phyloP scores from a whole-genome alignment of 192 early-diverging fungal genomes.

The Coemansia sp. region DNA sequence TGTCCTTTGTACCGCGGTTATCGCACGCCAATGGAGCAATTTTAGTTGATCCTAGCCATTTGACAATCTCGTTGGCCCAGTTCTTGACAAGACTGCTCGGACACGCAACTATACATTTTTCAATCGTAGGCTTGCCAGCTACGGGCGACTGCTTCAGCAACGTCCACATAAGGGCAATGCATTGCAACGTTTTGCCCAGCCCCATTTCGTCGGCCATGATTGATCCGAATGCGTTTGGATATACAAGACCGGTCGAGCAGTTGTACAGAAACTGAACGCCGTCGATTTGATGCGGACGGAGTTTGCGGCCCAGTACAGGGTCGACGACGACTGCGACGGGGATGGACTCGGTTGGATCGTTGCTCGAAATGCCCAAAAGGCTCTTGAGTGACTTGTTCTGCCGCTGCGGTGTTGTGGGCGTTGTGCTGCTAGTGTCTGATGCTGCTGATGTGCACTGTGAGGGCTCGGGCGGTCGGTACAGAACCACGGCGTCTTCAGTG shows the following conservation, averaged over 20 bases:
- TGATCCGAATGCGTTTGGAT: constrained; percentile 80
- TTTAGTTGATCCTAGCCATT: constrained; percentile 86
- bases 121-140: constrained; percentile 87
- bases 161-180: constrained; percentile 97
- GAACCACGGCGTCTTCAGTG: constrained; percentile 77
- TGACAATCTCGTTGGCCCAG: constrained; percentile 97
- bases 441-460: constrained; percentile 12
- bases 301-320: constrained; percentile 75
- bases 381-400: constrained; percentile 55
- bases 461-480: constrained; percentile 72
- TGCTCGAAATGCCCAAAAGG: constrained; percentile 40
- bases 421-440: neutral
- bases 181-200: constrained; percentile 83
- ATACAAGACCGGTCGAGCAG: constrained; percentile 82
- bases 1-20: constrained; percentile 84
- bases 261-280: constrained; percentile 95
- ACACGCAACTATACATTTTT: constrained; percentile 96
- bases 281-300: constrained; percentile 96
- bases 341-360: constrained; percentile 14
- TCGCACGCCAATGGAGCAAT: constrained; percentile 89
- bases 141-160: constrained; percentile 86
- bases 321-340: constrained; percentile 79
- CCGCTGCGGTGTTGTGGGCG: constrained; percentile 1
- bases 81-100: constrained; percentile 94
- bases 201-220: constrained; percentile 99